phyloP scores from a whole-genome alignment of 2,329 filamentous ascomycete species.

The Mycogone perniciosa region DNA sequence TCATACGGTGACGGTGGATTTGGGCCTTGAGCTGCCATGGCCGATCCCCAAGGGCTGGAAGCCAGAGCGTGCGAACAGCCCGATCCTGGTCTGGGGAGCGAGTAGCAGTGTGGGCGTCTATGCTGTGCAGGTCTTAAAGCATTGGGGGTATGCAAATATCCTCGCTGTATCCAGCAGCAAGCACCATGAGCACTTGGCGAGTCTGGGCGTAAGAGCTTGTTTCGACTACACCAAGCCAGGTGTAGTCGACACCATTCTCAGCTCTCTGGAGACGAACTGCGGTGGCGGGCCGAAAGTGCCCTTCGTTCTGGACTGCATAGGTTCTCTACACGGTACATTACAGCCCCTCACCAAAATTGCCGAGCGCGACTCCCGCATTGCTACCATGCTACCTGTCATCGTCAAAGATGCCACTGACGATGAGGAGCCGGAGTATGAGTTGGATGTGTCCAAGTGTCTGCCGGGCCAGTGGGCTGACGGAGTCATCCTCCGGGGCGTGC shows the following conservation, averaged over 20 bases:
- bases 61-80: constrained; percentile 28
- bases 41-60: constrained; percentile 40
- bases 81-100: constrained; percentile 47
- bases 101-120: constrained; percentile 46
- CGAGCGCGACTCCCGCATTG: constrained; percentile 43
- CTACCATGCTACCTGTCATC: constrained; percentile 55
- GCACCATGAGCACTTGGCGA: constrained; percentile 38
- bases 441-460: constrained; percentile 41
- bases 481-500: constrained; percentile 47
- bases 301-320: constrained; percentile 15
- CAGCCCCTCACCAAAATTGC: constrained; percentile 45
- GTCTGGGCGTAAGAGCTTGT: constrained; percentile 37
- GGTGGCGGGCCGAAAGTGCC: background rate
- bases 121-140: constrained; percentile 42
- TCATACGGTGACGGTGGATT: constrained; percentile 44
- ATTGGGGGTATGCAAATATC: constrained; percentile 48
- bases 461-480: constrained; percentile 43
- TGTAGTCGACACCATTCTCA: constrained; percentile 31
- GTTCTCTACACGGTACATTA: constrained; percentile 41
- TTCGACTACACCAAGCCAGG: constrained; percentile 41
- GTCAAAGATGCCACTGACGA: constrained; percentile 43
- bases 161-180: constrained; percentile 40
- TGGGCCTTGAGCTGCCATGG: constrained; percentile 51
- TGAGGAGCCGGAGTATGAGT: constrained; percentile 45
- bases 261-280: background rate